These are phyloP conservation scores for Paraphaeosphaeria minitans DNA, from an alignment of 2,329 filamentous ascomycete species.

Conservation along the genomic window DNA sequence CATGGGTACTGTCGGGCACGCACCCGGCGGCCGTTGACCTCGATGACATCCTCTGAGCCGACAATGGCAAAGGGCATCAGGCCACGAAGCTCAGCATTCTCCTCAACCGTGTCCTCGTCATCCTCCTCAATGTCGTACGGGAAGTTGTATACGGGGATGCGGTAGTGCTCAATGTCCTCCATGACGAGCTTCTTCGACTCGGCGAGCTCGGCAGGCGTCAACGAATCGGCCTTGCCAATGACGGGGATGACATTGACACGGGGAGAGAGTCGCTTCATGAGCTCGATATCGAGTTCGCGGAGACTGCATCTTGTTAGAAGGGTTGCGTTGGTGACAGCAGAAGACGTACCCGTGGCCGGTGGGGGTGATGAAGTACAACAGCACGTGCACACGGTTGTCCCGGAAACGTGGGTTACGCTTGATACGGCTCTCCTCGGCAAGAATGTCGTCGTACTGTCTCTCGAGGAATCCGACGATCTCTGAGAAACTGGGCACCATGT, in stretches of 20 bases:
- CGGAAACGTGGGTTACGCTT: conserved; percentile 99
- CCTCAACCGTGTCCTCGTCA: conserved; percentile 98
- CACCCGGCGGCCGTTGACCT: conserved; percentile 90
- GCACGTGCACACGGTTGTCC: conserved; percentile 96
- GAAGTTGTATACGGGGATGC: conserved; percentile 99
- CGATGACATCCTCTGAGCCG: conserved; percentile 91
- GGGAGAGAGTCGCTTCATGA: conserved; percentile 98
- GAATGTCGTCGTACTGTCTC: conserved; percentile 98
- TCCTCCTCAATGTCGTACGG: conserved; percentile 99
- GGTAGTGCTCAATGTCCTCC: conserved; percentile 99
- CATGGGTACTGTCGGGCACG: conserved; percentile 97
- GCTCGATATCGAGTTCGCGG: conserved; percentile 97
- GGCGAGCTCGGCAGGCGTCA: conserved; percentile 93
- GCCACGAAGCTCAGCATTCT: conserved; percentile 95
- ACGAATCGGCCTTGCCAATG: conserved; percentile 96
- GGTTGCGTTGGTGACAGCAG: not conserved
- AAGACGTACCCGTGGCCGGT: conserved; percentile 83
- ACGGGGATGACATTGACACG: conserved; percentile 99
- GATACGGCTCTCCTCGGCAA: conserved; percentile 98
- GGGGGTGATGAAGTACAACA: conserved; percentile 99
- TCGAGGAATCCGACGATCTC: conserved; percentile 99
- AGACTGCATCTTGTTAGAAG: conserved; percentile 63
- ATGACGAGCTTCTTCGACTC: conserved; percentile 99
- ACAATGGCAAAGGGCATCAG: conserved; percentile 99
- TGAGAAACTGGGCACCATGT: conserved; percentile 72